Evolutionary conservation across 2,329 filamentous ascomycete species (phyloP), one percentile per base, ranked within the genome.

Genomic region (Xylaria arbuscula): DNA sequence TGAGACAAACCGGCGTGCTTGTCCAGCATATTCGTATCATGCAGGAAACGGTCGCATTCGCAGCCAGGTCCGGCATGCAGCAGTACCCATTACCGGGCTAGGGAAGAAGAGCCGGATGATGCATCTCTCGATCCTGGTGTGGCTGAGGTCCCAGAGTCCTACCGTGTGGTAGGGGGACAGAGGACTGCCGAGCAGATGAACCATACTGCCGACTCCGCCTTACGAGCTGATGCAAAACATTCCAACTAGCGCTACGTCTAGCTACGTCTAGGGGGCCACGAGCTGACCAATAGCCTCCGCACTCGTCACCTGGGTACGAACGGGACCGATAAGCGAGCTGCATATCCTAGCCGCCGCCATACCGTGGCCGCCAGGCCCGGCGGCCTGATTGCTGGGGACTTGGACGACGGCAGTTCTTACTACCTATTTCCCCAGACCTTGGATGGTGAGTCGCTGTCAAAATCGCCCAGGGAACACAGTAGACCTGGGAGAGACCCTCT

Each of bases 241-340:
- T 13, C 22, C 28, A 24, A 61, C 66, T 54, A 66, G 58, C 54
- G 51, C 66, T 61, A 54, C 66, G 42, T 51, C 54, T 42, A 56
- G 51, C 66, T 61, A 54, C 66, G 42, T 51, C 54, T 42, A 56
- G 32, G 13, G 42, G 40, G 48, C 62, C 28, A 54, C 60, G 24
- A 56, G 60, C 50, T 47, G 66, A 24, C 48, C 42, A 68, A 66
- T 69, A 19, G 28, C 48, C 40, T 53, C 38, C 63, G n/a, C 19
- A 28, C 36, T 55, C 53, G 24, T 56, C 47, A 24, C 22, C 69
- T 66, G 38, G 54, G 47, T 34, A 66, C 50, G 58, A 62, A 63
- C 57, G 69, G 60, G 19, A 42, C 66, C 69, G 69, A 70, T 70
- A 69, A 69, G 69, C 66, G 69, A 70, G 66, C 53, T 64, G 69